These are phyloP conservation scores for Scedosporium dehoogii DNA, from an alignment of 2,329 filamentous ascomycete genomes.

Conservation along the genomic window DNA sequence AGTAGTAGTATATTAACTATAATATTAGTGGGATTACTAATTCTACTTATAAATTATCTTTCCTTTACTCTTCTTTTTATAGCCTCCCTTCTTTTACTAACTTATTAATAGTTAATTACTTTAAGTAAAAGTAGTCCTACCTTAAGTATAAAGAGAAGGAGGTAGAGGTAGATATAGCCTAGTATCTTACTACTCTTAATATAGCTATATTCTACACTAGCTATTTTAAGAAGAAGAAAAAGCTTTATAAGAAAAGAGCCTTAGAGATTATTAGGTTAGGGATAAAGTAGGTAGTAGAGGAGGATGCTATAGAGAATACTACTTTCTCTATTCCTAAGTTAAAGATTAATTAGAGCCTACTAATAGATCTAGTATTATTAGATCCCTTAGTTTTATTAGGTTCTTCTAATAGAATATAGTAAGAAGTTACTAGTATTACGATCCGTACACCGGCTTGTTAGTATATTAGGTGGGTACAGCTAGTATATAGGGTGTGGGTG, in stretches of 20 bases:
- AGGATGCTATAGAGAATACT: background rate
- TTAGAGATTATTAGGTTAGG: no score
- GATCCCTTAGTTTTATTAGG: background rate
- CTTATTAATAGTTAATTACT: background rate
- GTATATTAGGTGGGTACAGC: no score
- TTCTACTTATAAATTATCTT: background rate
- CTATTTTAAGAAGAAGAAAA: no score
- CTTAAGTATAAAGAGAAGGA: background rate
- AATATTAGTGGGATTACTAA: background rate
- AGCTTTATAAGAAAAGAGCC: background rate
- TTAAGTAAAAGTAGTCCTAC: background rate
- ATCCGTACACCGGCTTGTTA: no score
- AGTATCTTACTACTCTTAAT: no score
- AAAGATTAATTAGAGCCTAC: slow-evolving; percentile 7
- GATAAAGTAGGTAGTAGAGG: background rate
- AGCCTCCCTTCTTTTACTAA: no score
- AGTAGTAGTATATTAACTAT: background rate
- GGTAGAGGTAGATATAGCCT: no score
- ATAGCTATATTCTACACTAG: no score
- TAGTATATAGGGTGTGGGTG: no score
- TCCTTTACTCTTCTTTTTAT: no score
- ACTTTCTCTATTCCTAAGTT: background rate
- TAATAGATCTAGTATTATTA: slow-evolving; percentile 3
- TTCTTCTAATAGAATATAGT: no score
- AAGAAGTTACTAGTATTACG: no score